These are phyloP conservation scores for Thelephora ganbajun DNA, from an alignment of 768 basidiomycete genomes.

Conservation along the genomic window DNA sequence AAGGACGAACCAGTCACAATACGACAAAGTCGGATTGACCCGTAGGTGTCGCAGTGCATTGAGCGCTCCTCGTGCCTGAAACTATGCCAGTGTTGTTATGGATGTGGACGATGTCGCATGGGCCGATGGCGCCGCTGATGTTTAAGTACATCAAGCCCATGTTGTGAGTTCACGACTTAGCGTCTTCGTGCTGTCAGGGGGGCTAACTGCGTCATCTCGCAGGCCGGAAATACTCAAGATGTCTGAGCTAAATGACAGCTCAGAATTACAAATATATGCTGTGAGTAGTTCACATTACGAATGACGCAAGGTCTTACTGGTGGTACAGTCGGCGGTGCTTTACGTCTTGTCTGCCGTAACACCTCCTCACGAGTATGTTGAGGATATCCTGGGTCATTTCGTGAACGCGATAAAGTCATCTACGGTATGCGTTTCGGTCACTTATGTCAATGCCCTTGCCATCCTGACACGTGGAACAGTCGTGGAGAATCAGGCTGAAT, in stretches of 20 bases:
- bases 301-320: not conserved
- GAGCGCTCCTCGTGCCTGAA: constrained; percentile 5
- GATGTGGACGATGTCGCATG: constrained; percentile 68
- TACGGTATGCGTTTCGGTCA: constrained; percentile 29
- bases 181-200: constrained; percentile 1
- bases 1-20: constrained; percentile 74
- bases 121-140: constrained; percentile 56
- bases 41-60: constrained; percentile 27
- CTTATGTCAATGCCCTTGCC: constrained; percentile 1
- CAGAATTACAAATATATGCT: constrained; percentile 66
- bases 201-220: constrained; percentile 6
- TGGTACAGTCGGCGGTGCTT: constrained; percentile 47
- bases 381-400: constrained; percentile 45
- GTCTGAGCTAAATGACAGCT: constrained; percentile 79
- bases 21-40: constrained; percentile 83
- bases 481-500: constrained; percentile 83
- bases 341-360: constrained; percentile 73
- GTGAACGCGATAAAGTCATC: constrained; percentile 66
- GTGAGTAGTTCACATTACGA: not conserved
- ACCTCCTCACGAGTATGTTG: constrained; percentile 54
- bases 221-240: constrained; percentile 84
- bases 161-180: constrained; percentile 35
- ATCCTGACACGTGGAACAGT: constrained; percentile 27
- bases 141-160: constrained; percentile 69
- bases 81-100: constrained; percentile 51